phyloP scores from a whole-genome alignment of 352 stramenopile species.

The Aphanomyces euteiches region DNA sequence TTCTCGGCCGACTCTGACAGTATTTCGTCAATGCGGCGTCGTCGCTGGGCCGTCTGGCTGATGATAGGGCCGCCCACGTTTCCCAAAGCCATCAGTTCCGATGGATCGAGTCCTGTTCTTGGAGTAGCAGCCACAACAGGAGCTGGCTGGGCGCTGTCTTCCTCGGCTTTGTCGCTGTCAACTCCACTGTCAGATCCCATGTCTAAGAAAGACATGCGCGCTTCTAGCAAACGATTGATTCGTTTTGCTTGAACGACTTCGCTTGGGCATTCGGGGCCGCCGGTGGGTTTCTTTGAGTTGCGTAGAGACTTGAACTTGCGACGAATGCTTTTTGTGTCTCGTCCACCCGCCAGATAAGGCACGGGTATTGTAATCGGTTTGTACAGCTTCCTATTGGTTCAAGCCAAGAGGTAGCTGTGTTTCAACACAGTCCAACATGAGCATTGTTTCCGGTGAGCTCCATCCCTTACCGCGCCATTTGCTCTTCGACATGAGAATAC shows the following conservation, averaged over 20 bases:
- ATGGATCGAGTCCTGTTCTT: neutral
- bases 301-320: neutral
- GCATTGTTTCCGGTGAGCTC: neutral
- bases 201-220: neutral
- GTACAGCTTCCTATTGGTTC: neutral
- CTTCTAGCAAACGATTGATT: neutral
- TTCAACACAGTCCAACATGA: neutral
- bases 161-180: neutral
- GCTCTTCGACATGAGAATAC: neutral
- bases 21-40: neutral
- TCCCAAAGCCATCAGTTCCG: neutral
- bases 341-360: neutral
- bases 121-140: neutral
- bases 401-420: neutral
- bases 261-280: neutral
- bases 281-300: neutral
- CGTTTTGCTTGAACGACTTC: neutral
- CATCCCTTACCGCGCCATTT: neutral
- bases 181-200: neutral
- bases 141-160: neutral
- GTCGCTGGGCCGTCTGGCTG: neutral
- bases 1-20: conserved; percentile 3
- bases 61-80: neutral
- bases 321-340: neutral
- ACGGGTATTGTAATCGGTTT: neutral